Evolutionary conservation across 305 asterid genomes (phyloP).

Genomic region (Plantago lanceolata): DNA sequence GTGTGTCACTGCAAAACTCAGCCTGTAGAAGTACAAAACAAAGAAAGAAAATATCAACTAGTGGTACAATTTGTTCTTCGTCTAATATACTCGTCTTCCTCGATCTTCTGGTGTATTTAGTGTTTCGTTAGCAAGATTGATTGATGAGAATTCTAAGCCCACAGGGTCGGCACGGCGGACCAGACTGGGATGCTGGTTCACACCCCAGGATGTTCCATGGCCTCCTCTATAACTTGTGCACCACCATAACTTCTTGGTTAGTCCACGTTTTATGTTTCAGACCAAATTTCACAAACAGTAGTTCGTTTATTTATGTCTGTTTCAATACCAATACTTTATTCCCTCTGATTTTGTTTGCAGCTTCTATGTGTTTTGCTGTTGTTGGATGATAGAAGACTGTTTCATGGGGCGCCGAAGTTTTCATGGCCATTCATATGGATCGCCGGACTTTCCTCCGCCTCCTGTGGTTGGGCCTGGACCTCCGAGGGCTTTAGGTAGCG

Average conservation of each 20-base stretch:
- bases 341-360: constrained; percentile 22
- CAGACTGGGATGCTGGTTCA: constrained; percentile 21
- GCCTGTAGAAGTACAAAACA: no score
- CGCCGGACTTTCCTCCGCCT: constrained; percentile 22
- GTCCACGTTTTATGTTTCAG: neutral
- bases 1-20: no score
- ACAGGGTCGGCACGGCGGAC: constrained; percentile 5
- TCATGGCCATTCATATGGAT: constrained; percentile 24
- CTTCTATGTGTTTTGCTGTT: constrained; percentile 43
- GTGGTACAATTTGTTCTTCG: no score
- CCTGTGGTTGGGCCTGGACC: constrained; percentile 17
- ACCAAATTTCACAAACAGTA: no score
- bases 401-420: constrained; percentile 27
- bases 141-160: neutral
- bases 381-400: constrained; percentile 45
- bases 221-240: constrained; percentile 35
- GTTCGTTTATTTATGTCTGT: neutral
- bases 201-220: constrained; percentile 28
- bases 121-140: no score
- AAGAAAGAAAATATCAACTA: no score
- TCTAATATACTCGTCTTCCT: no score
- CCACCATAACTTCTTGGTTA: constrained; percentile 44
- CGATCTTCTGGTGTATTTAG: no score
- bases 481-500: constrained; percentile 12
- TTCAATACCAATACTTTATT: neutral